Evolutionary conservation across 108 stramenopile species (phyloP), one percentile per base, ranked within the genome.

Genomic region (Chaetoceros muelleri): DNA sequence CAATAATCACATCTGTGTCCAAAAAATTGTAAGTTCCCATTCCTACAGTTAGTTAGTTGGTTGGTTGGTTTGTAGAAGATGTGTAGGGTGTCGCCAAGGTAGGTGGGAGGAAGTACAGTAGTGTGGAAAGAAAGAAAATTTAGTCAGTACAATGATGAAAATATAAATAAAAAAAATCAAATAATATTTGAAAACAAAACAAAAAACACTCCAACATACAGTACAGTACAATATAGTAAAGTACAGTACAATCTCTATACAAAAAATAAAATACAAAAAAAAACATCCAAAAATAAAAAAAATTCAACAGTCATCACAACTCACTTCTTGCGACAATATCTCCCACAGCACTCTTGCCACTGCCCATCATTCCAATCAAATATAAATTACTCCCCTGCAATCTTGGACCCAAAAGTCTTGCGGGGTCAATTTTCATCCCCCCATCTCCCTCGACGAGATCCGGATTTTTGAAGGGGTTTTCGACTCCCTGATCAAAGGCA

Each of bases 341-440:
- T 21, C 88, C 94, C 3, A 95, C 76, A 22, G 84, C 62, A 8
- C 86, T 70, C 67, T 96, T 96, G 10, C 96, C 96, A 52, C 67
- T 72, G 30, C 96, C 96, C 96, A 96, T 96, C 89, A 96, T 87
- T 16, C 96, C 96, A 24, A 96, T 75, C n/a, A 96, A 75, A 69
- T 95, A 96, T 7, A 96, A 28, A 60, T 93, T 95, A 28, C 82
- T 76, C 27, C 93, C 93, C 21, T 72, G 58, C 47, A 95, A 64
- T 21, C 87, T 71, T 20, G 87, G 87, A 27, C 74, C 65, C 52
- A 93, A 63, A 19, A 93, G 69, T 16, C 91, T 69, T 5, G 87
- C 91, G 0, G 88, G 80, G 61, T 84, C 82, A 44, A 86, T 64
- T 48, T 77, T 77, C 55, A 80, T 67, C 13, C 61, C 70, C n/a